Conservation (phyloP, 805 yeast genomes). For the Pichia nakasei region DNA sequence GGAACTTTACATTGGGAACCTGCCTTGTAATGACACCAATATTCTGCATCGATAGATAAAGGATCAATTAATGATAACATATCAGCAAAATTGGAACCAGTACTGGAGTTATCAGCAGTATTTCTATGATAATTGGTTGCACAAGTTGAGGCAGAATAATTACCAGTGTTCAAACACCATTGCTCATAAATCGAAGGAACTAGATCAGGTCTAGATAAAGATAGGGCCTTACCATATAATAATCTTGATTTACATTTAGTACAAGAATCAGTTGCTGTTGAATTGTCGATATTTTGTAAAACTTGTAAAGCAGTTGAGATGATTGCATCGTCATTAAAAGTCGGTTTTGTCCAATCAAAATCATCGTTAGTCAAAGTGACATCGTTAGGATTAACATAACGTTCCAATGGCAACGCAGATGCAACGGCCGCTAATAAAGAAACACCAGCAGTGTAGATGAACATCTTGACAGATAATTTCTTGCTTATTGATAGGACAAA, state of each 20-base stretch:
- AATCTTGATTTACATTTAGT: constrained; percentile 29
- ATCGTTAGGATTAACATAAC: constrained; percentile 1
- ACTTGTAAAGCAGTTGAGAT: constrained; percentile 3
- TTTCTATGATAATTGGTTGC: constrained; percentile 27
- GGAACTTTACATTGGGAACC: constrained; percentile 47
- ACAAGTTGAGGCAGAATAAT: constrained; percentile 22
- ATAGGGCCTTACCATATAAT: constrained; percentile 29
- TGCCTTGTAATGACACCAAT: constrained; percentile 48
- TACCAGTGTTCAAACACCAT: constrained; percentile 35
- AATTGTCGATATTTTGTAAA: constrained; percentile 6
- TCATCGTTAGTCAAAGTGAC: constrained; percentile 1
- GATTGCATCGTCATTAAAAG: constrained; percentile 5
- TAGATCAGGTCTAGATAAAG: constrained; percentile 32
- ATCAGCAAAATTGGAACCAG: constrained; percentile 43
- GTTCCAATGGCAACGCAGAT: constrained; percentile 2
- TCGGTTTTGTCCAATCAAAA: constrained; percentile 5
- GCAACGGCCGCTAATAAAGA: constrained; percentile 3
- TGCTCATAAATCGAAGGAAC: constrained; percentile 31
- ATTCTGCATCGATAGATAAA: constrained; percentile 44
- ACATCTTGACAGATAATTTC: neutral
- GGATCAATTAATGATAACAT: constrained; percentile 45
- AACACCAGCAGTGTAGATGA: neutral
- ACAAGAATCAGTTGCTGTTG: constrained; percentile 18
- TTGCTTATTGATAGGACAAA: neutral
- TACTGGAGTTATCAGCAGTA: constrained; percentile 29